Base-by-base conservation (phyloP, 1,284 basidiomycete genomes). In the Cryptococcus maquisensis region DNA sequence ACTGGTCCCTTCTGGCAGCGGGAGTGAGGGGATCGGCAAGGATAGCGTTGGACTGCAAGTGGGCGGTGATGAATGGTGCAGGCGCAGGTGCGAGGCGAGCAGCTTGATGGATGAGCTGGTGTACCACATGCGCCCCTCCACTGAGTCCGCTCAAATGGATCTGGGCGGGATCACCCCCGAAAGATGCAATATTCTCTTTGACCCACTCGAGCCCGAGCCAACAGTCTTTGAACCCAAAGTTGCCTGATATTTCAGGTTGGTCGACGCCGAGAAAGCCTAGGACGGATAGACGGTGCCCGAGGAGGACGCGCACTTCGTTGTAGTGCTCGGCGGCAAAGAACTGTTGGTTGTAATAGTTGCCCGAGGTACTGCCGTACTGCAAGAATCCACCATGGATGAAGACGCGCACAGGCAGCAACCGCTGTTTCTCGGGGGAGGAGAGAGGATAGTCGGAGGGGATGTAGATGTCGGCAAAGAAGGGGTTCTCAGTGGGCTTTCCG, bases 331-430 rank as follows among this genome's bases (percentile, higher is more conserved):
- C 77, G 26, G 86, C 77, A 65, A 82, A 85, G 66, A 87, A 86
- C 4, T 85, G 83, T 67, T 88, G 86, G 54, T 69, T 69, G 59
- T 71, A 51, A 73, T 74, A 43, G 65, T 75, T 16, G 83, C 70
- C 24, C 72, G 77, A 66, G 83, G 87, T 12, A 83, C 86, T 38
- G 3, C 86, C 86, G 60, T 86, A 89, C 67, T 89, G 86, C n/a
- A 89, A 79, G 66, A 87, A 88, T 13, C 87, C 88, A 52, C 86
- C 87, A 57, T 88, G 86, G 38, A 88, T 84, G 71, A 87, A 88
- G 2, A 87, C 80, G 55, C 81, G 84, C 47, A 88, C 86, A 0
- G 86, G 84, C 55, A 84, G 82, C 42, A 86, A 84, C 10, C 37
- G 43, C 16, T 32, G n/a, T 24, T 39, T 16, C 9, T 35, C 1